These are phyloP conservation scores for Ogataea methylovora DNA, from an alignment of 805 yeast species.

Conservation along the genomic window DNA sequence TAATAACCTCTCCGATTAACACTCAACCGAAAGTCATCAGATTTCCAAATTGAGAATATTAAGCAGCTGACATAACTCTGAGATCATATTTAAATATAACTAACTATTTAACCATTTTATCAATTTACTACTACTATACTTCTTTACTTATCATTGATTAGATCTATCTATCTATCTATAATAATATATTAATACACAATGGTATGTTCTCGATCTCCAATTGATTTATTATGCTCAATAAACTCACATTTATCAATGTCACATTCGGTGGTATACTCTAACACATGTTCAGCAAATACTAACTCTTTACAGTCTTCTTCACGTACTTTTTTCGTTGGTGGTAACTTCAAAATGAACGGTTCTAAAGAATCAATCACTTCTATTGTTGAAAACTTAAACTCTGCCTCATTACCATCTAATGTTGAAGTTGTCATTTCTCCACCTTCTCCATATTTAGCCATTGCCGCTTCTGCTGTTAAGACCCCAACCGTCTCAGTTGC, in stretches of 20 bases:
- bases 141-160: too few species aligned
- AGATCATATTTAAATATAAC: too few species aligned
- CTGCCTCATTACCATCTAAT: conserved; percentile 62
- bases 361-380: conserved; percentile 74
- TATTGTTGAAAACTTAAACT: conserved; percentile 79
- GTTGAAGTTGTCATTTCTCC: conserved; percentile 95
- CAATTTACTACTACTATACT: too few species aligned
- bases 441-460: conserved; percentile 85
- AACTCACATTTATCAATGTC: neutral
- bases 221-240: neutral
- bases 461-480: conserved; percentile 61
- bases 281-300: neutral
- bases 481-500: conserved; percentile 71
- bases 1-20: too few species aligned
- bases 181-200: too few species aligned
- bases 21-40: too few species aligned
- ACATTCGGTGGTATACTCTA: neutral
- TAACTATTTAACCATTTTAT: too few species aligned
- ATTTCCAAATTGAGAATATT: too few species aligned
- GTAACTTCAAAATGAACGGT: conserved; percentile 99
- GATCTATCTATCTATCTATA: too few species aligned
- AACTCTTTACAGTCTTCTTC: conserved; percentile 12
- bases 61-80: too few species aligned
- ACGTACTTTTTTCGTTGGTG: conserved; percentile 84
- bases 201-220: neutral